Base-by-base conservation (phyloP, 768 basidiomycete genomes). In the Trametes punicea region DNA sequence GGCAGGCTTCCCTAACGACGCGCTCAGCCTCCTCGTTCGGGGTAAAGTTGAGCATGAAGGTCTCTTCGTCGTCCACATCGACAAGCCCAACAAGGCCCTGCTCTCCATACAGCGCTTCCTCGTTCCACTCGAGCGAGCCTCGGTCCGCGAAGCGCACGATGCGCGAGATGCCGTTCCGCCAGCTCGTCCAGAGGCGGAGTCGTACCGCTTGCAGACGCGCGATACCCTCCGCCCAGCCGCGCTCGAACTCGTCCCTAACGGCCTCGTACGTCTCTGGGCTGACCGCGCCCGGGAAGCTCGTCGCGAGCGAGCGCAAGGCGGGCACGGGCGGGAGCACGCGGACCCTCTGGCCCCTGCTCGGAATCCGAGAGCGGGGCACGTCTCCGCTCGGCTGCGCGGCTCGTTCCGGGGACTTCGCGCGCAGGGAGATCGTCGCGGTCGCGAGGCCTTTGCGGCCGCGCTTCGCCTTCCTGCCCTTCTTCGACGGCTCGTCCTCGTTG, bases 141-240 rank as follows among this genome's bases (percentile, higher is more conserved):
- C 65, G 62, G 11, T 62, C 65, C 11, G 63, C 62, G 51, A 81
- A 75, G 13, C 69, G 68, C 71, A 85, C 66, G 36, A 81, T 66
- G 27, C 70, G 71, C 42, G 49, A 31, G 27, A 75, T 58, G 0
- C 79, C 79, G 56, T 81, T 80, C 38, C 59, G 68, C 62, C 76
- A 79, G 26, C 79, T 82, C 59, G 75, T 70, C 46, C 64, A 63
- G 51, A 83, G 59, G 51, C 83, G 71, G 5, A 65, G 68, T 27
- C 79, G 75, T 13, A 75, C 77, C n/a, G 76, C 75, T n/a, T 67
- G 68, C 21, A 88, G 71, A 44, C 78, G 77, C 15, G 71, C 67
- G 42, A 88, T 62, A 3, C 86, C 87, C 60, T 83, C 79, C 2
- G 69, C 67, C 87, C 87, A 88, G 15, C 87, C 88, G 25, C 69